Evolutionary conservation across 1,284 basidiomycete genomes (phyloP).

Genomic region (Sporisorium reilianum): DNA sequence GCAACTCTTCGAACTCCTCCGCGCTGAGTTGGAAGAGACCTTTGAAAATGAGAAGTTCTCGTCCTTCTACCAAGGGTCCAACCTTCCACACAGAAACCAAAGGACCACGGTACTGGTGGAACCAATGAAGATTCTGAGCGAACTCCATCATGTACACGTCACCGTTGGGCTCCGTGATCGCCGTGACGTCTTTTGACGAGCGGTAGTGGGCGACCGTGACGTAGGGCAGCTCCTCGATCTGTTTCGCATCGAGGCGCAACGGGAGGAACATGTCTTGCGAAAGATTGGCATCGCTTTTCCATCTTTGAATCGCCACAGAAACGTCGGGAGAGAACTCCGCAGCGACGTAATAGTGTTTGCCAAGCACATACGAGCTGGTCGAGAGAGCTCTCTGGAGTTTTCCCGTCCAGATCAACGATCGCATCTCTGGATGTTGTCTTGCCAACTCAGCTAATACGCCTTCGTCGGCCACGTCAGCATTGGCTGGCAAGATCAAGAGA

Average conservation of each 20-base stretch:
- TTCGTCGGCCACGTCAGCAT: no score
- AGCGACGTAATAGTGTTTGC: not conserved
- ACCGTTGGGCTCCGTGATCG: not conserved
- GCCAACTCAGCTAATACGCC: not conserved
- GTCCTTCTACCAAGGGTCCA: not conserved
- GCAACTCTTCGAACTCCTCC: not conserved
- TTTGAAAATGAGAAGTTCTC: constrained; percentile 4
- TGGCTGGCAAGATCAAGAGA: not conserved
- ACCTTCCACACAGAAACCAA: constrained; percentile 2
- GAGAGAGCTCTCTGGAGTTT: not conserved
- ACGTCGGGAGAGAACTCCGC: not conserved
- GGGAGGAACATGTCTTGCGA: not conserved
- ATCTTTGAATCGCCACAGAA: not conserved
- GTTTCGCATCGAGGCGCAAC: not conserved
- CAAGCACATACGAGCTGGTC: not conserved
- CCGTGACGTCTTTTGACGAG: not conserved
- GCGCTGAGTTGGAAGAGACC: not conserved
- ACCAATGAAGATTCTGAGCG: not conserved
- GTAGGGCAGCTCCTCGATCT: not conserved
- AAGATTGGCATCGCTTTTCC: not conserved
- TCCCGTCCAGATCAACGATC: not conserved
- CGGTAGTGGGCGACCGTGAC: not conserved
- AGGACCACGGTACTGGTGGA: not conserved
- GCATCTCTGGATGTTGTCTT: not conserved
- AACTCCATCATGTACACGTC: constrained; percentile 9